These are phyloP conservation scores for Psilocybe cyanescens DNA, from an alignment of 768 basidiomycete species.

Conservation along the genomic window DNA sequence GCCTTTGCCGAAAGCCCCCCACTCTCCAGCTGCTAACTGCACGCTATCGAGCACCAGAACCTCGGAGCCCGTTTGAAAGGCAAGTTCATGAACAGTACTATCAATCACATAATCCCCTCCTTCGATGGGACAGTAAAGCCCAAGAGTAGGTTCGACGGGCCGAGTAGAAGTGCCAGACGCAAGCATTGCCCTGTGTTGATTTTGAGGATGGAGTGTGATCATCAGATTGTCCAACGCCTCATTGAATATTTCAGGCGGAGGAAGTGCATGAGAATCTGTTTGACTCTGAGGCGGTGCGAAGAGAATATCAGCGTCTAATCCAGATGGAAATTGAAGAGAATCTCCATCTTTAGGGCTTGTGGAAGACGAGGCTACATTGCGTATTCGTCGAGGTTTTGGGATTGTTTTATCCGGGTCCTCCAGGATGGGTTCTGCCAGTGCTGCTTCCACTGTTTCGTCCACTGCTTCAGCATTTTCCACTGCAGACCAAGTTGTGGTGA, in stretches of 20 bases:
- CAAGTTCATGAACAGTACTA: constrained; percentile 78
- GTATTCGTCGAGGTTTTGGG: constrained; percentile 41
- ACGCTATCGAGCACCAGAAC: constrained; percentile 84
- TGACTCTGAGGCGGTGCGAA: constrained; percentile 58
- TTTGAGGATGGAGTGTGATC: constrained; percentile 80
- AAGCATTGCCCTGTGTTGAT: constrained; percentile 74
- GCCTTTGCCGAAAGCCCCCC: constrained; percentile 86
- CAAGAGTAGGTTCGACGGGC: constrained; percentile 79
- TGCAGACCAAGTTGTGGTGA: constrained; percentile 1
- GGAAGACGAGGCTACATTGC: constrained; percentile 27
- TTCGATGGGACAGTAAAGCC: constrained; percentile 82
- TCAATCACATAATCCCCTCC: constrained; percentile 86
- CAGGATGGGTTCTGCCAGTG: constrained; percentile 22
- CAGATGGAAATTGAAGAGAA: constrained; percentile 52
- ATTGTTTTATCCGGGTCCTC: constrained; percentile 47
- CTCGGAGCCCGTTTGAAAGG: constrained; percentile 73
- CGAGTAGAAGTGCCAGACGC: constrained; percentile 47
- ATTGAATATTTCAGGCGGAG: constrained; percentile 76
- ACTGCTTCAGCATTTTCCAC: background rate
- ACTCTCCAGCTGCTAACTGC: constrained; percentile 87
- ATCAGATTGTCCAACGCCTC: constrained; percentile 77
- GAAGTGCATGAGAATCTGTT: constrained; percentile 44
- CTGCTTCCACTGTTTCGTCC: background rate
- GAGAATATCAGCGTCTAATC: constrained; percentile 57
- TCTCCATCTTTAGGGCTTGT: constrained; percentile 40